Base-by-base conservation (phyloP, 2,329 filamentous ascomycete species). In the Fusarium coicis region DNA sequence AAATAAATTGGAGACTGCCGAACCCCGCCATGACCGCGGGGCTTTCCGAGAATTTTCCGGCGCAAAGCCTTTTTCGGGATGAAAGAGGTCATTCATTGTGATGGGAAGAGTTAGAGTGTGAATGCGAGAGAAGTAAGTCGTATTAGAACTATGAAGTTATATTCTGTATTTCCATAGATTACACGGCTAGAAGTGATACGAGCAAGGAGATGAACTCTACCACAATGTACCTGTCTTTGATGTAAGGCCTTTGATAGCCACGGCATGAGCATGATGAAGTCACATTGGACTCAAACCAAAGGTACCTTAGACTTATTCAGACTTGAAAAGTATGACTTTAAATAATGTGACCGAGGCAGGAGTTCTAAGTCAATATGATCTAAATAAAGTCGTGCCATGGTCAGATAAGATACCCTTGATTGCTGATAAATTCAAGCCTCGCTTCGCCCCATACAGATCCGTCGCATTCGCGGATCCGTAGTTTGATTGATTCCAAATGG, bases 11-110 rank as follows among this genome's bases (percentile, higher is more conserved):
- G 72, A 66, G 67, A 74, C 67, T 50, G n/a, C 26, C n/a, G 34
- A 47, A 75, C 72, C 72, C 72, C 72, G 65, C 72, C 72, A 74
- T 74, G 65, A 70, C 57, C 60, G 72, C 59, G 69, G 68, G 72
- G 65, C 40, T 50, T 40, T 47, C 72, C 72, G 72, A 46, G 42
- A 53, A 70, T 74, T 68, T 73, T 36, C 72, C 72, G 72, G 70
- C 58, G 59, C 65, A 67, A 50, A 71, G 36, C 19, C 23, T 58
- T 32, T 34, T 18, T 21, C 10, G 16, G n/a, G 46, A 26, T 32
- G 15, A 19, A 18, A 34, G 16, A n/a, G 18, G 40, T 34, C 14
- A 34, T 23, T 34, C 14, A 34, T 23, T 30, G 11, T 10, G 3
- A 44, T 34, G 11, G 23, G 10, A 47, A 32, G 11, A 23, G 32